Percentiles rank a stretch among this genome's conserved stretches.
phyloP scores from a whole-genome alignment of 2,329 filamentous ascomycete species.

The Pseudodiploospora longispora region DNA sequence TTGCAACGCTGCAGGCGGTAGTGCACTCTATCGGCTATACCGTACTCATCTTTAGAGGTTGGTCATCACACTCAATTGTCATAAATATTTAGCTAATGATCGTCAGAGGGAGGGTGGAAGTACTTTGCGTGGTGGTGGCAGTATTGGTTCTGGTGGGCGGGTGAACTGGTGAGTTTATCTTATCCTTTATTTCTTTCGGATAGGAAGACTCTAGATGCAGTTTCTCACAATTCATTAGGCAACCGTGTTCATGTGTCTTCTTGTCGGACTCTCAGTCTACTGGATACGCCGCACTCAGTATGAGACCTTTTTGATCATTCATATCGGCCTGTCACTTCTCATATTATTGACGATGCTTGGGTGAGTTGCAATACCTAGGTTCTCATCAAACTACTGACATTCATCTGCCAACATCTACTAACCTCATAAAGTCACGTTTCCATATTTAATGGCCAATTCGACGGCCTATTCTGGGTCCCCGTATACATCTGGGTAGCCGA shows the following conservation, averaged over 20 bases:
- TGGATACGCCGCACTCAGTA: conserved; percentile 45
- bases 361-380: conserved; percentile 24
- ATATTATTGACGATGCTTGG: conserved; percentile 43
- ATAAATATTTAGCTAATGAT: not conserved
- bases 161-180: conserved; percentile 32
- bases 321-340: conserved; percentile 44
- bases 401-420: not conserved
- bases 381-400: not conserved
- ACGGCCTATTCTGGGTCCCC: conserved; percentile 42
- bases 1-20: conserved; percentile 53
- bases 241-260: conserved; percentile 35
- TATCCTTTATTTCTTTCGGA: not conserved
- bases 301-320: conserved; percentile 39
- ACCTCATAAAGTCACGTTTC: conserved; percentile 33
- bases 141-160: conserved; percentile 41
- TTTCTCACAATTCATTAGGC: conserved; percentile 22
- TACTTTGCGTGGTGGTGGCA: conserved; percentile 29
- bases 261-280: conserved; percentile 40
- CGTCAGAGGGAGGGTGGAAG: conserved; percentile 29
- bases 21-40: conserved; percentile 56
- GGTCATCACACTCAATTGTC: not conserved
- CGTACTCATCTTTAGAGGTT: conserved; percentile 31
- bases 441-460: conserved; percentile 42
- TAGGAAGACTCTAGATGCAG: not conserved
- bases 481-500: conserved; percentile 42